Conservation (phyloP, 805 yeast species). For the Saturnispora diversa region DNA sequence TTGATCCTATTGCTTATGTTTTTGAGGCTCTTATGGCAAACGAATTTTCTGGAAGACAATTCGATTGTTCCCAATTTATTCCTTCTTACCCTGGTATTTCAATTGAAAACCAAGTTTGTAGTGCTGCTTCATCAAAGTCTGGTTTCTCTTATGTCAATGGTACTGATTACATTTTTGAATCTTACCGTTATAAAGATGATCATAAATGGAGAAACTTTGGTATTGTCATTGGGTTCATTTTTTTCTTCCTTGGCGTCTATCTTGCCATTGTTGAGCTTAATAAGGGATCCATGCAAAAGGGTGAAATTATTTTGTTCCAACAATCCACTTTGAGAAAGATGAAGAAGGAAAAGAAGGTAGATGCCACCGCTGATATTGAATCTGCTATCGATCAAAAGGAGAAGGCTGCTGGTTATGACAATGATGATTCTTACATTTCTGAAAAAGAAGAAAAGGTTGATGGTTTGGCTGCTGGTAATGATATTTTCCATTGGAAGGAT, state of each 20-base stretch:
- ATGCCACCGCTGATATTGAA: conserved; percentile 26
- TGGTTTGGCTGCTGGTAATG: conserved; percentile 30
- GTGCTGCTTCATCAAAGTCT: conserved; percentile 47
- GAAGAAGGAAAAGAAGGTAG: conserved; percentile 32
- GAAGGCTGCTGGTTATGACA: conserved; percentile 22
- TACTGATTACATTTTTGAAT: conserved; percentile 40
- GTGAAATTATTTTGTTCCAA: conserved; percentile 61
- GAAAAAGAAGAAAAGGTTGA: conserved; percentile 23
- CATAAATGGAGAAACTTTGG: conserved; percentile 83
- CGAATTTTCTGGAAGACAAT: conserved; percentile 43
- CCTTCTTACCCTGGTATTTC: conserved; percentile 33
- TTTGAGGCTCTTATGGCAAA: conserved; percentile 53
- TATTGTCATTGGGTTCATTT: conserved; percentile 46
- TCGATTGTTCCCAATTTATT: conserved; percentile 39
- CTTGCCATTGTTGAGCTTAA: conserved; percentile 48
- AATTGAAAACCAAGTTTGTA: conserved; percentile 23
- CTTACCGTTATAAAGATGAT: conserved; percentile 43
- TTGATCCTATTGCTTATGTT: conserved; percentile 50
- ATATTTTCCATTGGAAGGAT: conserved; percentile 71
- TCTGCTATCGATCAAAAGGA: conserved; percentile 18
- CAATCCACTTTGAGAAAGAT: conserved; percentile 38
- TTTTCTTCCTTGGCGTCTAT: conserved; percentile 49
- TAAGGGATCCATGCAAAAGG: conserved; percentile 58
- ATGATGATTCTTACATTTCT: conserved; percentile 18
- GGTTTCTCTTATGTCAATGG: conserved; percentile 53